Evolutionary conservation across 768 basidiomycete species (phyloP).

Genomic region (Crassisporium funariophilum): DNA sequence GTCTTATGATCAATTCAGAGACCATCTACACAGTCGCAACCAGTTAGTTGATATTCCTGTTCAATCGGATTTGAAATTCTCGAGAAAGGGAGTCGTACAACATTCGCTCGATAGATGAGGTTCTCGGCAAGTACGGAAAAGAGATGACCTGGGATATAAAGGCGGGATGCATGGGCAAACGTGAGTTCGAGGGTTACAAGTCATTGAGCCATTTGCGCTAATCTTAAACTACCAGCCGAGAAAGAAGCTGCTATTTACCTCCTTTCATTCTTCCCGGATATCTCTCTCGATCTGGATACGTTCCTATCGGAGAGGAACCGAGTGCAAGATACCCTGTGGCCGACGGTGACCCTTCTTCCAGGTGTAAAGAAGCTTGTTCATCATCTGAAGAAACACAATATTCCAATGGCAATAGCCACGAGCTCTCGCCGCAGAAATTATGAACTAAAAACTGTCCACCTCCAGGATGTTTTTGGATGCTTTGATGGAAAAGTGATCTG

Average conservation of each 20-base stretch:
- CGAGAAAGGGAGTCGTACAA: neutral
- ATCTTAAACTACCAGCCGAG: conserved; percentile 50
- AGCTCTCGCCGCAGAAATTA: conserved; percentile 70
- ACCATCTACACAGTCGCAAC: conserved; percentile 76
- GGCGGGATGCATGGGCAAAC: conserved; percentile 86
- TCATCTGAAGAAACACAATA: conserved; percentile 65
- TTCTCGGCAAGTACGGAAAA: conserved; percentile 70
- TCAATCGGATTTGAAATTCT: conserved; percentile 3
- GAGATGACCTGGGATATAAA: conserved; percentile 90
- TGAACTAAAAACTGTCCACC: conserved; percentile 65
- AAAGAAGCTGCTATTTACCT: conserved; percentile 63
- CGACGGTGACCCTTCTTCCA: conserved; percentile 69
- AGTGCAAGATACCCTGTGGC: conserved; percentile 69
- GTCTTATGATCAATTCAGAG: conserved; percentile 78
- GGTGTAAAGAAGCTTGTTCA: conserved; percentile 69
- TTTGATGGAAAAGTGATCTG: conserved; percentile 74
- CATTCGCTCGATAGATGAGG: conserved; percentile 52
- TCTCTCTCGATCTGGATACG: conserved; percentile 61
- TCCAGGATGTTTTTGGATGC: conserved; percentile 55
- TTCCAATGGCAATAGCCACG: conserved; percentile 85
- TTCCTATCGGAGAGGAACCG: conserved; percentile 59
- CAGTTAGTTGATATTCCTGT: conserved; percentile 47
- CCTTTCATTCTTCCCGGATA: conserved; percentile 75
- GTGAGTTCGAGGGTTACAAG: conserved; percentile 36
- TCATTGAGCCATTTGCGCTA: neutral